Evolutionary conservation across 768 basidiomycete genomes (phyloP), one percentile per base, ranked within the genome.

Genomic region (Rhodotorula sphaerocarpa): DNA sequence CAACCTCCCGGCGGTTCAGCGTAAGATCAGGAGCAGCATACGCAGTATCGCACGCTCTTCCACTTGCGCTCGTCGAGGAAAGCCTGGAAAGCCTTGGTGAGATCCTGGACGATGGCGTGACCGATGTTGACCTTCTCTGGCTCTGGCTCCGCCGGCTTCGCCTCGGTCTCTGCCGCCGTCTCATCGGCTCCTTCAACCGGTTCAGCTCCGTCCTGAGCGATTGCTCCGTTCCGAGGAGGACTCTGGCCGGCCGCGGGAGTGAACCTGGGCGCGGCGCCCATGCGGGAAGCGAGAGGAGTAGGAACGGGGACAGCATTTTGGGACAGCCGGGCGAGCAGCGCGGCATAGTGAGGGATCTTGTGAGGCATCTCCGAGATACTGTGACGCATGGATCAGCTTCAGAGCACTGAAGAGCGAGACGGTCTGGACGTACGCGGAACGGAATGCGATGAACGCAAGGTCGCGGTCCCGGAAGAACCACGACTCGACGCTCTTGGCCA

Each of bases 311-410:
- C 46, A 16, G 66, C 28, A 39, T 61, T 60, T 34, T 55, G 47
- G 23, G 66, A 73, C 47, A 96, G 78, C 43, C 84, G 76, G 27
- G 84, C 81, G 51, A 95, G 79, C 23, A 96, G 76, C 16, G 87
- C 83, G 18, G 88, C 88, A 75, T 90, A 91, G 73, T 84, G 87
- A 0, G 90, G 86, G 41, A 88, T 86, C 79, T 97, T 99, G 79
- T 84, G 91, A 0, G 92, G 91, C 70, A 95, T 87, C 76, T 96
- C 89, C 1, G 86, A 89, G 30, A 61, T 45, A 9, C 67, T 66
- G 46, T 14, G 6, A 21, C 11, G 15, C 2, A 5, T 7, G 10
- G 9, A 21, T 27, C 3, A 28, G 33, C 15, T 15, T 3, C n/a
- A 36, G 18, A 21, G 2, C 16, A 43, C 5, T 23, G 10, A 23